phyloP scores from a whole-genome alignment of 257 asterid genomes.

The Solanum pimpinellifolium region DNA sequence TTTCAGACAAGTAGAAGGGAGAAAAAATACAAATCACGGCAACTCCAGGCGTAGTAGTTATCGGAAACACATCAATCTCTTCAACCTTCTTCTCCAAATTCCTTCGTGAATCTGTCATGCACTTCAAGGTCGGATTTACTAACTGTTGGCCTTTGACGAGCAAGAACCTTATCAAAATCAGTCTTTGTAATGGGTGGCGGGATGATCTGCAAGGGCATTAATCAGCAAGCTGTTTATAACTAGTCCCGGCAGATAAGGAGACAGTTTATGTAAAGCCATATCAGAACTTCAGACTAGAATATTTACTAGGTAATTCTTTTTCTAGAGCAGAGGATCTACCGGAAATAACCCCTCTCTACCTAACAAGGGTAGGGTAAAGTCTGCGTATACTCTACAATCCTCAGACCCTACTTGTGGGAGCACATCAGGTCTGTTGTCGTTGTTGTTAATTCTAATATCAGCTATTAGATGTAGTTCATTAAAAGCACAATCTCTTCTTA shows the following conservation, averaged over 20 bases:
- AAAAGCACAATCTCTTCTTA: neutral
- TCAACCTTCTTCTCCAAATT: conserved; percentile 97
- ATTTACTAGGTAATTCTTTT: neutral
- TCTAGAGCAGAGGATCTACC: neutral
- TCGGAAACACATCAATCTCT: conserved; percentile 11
- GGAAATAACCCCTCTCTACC: neutral
- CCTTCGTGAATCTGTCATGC: conserved; percentile 87
- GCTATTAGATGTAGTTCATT: neutral
- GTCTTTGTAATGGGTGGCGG: conserved; percentile 87
- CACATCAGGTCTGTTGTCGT: neutral
- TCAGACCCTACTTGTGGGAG: neutral
- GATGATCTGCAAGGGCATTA: conserved; percentile 35
- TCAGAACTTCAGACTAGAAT: neutral
- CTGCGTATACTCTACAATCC: neutral
- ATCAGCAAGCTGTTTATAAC: neutral
- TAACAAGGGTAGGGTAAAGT: neutral
- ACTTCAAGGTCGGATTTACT: conserved; percentile 90
- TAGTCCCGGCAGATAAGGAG: neutral
- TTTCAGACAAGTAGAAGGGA: neutral
- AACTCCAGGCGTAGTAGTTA: conserved; percentile 30
- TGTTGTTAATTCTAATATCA: neutral
- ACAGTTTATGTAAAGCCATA: neutral
- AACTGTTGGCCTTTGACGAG: conserved; percentile 87
- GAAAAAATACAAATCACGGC: neutral
- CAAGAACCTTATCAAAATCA: conserved; percentile 90